Conservation (phyloP, 371 early-diverging fungal genomes). For the Mycotypha africana region DNA sequence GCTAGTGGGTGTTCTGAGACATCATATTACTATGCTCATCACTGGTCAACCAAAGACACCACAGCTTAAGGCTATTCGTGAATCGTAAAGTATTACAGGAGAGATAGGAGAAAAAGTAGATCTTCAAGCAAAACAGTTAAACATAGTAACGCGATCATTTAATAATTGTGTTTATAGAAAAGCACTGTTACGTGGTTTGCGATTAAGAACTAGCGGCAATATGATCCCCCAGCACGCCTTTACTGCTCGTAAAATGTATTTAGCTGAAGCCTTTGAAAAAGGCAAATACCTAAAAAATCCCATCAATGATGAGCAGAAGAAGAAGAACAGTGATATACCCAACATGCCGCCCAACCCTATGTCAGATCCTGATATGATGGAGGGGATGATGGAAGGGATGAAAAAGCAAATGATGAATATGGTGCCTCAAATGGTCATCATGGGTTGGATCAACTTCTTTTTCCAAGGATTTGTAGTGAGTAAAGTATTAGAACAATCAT, state of each 20-base stretch:
- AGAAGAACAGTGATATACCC: conserved; percentile 19
- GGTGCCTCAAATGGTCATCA: conserved; percentile 95
- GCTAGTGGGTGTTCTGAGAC: conserved; percentile 85
- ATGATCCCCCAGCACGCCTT: conserved; percentile 74
- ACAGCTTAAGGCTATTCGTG: conserved; percentile 70
- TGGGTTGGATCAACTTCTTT: conserved; percentile 98
- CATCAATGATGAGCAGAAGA: conserved; percentile 38
- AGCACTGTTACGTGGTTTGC: conserved; percentile 71
- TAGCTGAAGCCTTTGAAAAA: conserved; percentile 74
- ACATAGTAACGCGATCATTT: background rate
- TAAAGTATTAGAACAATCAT: too few relatives aligned
- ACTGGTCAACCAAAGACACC: conserved; percentile 74
- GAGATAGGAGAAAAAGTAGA: background rate
- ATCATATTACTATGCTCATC: conserved; percentile 86
- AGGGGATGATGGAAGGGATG: conserved; percentile 95
- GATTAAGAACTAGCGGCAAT: conserved; percentile 62
- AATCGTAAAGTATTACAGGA: conserved; percentile 46
- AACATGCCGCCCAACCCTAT: conserved; percentile 69
- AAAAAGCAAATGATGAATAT: conserved; percentile 95
- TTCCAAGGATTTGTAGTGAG: conserved; percentile 95
- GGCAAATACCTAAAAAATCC: conserved; percentile 82
- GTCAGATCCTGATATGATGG: conserved; percentile 91
- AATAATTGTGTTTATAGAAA: conserved; percentile 35
- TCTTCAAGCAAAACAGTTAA: background rate
- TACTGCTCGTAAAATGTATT: conserved; percentile 57